Evolutionary conservation across 805 yeast genomes (phyloP), one percentile per base, ranked within the genome.

Genomic region (Candida quercuum): DNA sequence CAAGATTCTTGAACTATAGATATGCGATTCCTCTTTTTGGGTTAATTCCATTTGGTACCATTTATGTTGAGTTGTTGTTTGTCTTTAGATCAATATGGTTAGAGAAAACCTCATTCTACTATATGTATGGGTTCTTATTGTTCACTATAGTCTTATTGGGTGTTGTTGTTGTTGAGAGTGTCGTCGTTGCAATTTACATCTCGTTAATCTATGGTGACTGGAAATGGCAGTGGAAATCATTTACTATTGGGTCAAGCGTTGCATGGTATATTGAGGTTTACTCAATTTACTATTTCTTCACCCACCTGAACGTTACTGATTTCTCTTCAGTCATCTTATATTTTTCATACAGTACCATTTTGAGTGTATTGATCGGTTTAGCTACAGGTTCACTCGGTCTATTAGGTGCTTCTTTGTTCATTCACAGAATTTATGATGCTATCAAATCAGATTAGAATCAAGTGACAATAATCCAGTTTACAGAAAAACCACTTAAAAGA

Each of bases 161-260:
- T 31, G 64, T 83, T 25, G 78, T 84, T 12, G 77, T 85, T 16
- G 63, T 76, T 28, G 95, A 86, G 57, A 74, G 83, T 37, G 76
- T 89, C 8, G 69, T 86, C 18, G 75, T 86, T 30, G 77, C 83
- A 6, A 70, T 81, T 9, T 86, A 81, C 52, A 54, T 82, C 30
- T 70, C 81, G 31, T 66, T 86, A 49, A 67, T 69, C 17, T 64
- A 73, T 47, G 74, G 72, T 35, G 72, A 66, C 52, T 73, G 74
- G 35, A 63, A 70, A 47, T 88, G 96, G 96, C 86, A 85, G 54
- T 86, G 95, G 95, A 69, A 80, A 47, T 67, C 87, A 11, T 86
- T 86, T 58, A 57, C 76, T 37, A 75, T 79, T 21, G 86, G 94
- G 5, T 65, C 76, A 4, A 77, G 89, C 40, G 72, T 85, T 33